A percentile compares a stretch with the other conserved stretches of the same genome.
These are phyloP conservation scores for Dryadomyces quercivorus DNA, from an alignment of 2,329 filamentous ascomycete genomes.

Conservation along the genomic window DNA sequence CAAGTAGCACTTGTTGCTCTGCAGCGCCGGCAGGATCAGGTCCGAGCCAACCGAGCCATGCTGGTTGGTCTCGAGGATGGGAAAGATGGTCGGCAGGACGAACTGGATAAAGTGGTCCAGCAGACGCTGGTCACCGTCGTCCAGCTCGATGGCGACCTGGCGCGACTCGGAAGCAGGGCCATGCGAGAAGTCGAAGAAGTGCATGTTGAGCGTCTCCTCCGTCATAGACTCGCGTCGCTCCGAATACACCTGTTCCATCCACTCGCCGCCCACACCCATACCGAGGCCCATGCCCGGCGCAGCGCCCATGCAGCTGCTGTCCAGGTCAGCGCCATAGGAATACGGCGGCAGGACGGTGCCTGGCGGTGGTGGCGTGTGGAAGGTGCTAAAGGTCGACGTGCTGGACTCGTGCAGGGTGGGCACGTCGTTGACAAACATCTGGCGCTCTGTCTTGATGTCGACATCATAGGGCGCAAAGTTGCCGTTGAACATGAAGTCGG, in stretches of 20 bases:
- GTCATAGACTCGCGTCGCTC: conserved; percentile 55
- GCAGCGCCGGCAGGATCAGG: conserved; percentile 75
- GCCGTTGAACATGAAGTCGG: conserved; percentile 40
- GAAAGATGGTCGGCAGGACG: conserved; percentile 82
- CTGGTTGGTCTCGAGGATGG: conserved; percentile 81
- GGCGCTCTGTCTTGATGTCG: conserved; percentile 89
- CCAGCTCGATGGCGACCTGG: conserved; percentile 60
- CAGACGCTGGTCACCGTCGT: conserved; percentile 76
- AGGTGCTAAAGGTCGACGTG: conserved; percentile 88
- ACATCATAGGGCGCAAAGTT: conserved; percentile 75
- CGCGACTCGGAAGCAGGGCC: conserved; percentile 20
- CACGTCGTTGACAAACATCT: conserved; percentile 87
- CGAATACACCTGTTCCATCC: conserved; percentile 55
- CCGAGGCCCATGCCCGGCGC: conserved; percentile 2
- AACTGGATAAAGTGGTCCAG: conserved; percentile 85
- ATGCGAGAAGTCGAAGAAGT: conserved; percentile 75
- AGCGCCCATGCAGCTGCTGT: neutral
- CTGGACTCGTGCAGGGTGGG: conserved; percentile 77
- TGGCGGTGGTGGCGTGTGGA: conserved; percentile 62
- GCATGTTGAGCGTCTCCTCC: conserved; percentile 56
- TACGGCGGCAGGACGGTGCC: conserved; percentile 54
- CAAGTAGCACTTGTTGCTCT: conserved; percentile 84
- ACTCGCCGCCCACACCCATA: neutral
- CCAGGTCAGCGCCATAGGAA: conserved; percentile 17
- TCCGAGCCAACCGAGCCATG: conserved; percentile 70